Conservation (phyloP, 2,329 filamentous ascomycete genomes). For the Basipetospora chlamydospora region DNA sequence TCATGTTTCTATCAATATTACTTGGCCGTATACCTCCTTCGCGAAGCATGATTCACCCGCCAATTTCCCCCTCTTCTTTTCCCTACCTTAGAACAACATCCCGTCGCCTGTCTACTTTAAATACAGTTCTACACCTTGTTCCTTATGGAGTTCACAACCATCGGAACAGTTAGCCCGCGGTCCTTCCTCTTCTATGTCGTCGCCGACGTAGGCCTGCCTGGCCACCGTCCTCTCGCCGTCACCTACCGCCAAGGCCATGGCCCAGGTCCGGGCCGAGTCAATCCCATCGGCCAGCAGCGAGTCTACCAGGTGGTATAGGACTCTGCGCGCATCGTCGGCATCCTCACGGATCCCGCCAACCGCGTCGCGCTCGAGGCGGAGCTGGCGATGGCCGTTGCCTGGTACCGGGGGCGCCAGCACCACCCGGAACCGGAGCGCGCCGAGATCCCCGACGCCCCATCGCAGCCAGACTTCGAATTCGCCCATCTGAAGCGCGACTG, state of each 20-base stretch:
- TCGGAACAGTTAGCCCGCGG: not conserved
- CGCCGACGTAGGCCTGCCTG: slow-evolving; percentile 1
- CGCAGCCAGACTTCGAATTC: not conserved
- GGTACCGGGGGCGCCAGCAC: not conserved
- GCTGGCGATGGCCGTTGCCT: not conserved
- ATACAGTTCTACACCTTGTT: not conserved
- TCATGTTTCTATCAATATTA: no score
- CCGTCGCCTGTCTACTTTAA: no score
- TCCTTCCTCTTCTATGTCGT: slow-evolving; percentile 6
- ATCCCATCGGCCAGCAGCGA: not conserved
- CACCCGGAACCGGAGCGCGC: not conserved
- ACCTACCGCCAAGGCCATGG: slow-evolving; percentile 5
- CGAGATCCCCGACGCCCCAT: slow-evolving; percentile 1
- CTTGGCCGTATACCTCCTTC: no score
- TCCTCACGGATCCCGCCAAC: slow-evolving; percentile 1
- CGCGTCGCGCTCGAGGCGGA: slow-evolving; percentile 5
- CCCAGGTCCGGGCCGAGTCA: not conserved
- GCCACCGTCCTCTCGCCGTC: slow-evolving; percentile 5
- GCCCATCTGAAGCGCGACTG: not conserved
- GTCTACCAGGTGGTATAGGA: slow-evolving; percentile 1
- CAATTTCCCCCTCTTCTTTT: not conserved
- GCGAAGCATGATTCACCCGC: no score
- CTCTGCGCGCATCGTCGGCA: not conserved
- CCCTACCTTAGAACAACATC: no score
- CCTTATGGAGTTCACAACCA: not conserved